Evolutionary conservation across 495 filamentous ascomycete species (phyloP), one percentile per base, ranked within the genome.

Genomic region (Aspergillus steynii): DNA sequence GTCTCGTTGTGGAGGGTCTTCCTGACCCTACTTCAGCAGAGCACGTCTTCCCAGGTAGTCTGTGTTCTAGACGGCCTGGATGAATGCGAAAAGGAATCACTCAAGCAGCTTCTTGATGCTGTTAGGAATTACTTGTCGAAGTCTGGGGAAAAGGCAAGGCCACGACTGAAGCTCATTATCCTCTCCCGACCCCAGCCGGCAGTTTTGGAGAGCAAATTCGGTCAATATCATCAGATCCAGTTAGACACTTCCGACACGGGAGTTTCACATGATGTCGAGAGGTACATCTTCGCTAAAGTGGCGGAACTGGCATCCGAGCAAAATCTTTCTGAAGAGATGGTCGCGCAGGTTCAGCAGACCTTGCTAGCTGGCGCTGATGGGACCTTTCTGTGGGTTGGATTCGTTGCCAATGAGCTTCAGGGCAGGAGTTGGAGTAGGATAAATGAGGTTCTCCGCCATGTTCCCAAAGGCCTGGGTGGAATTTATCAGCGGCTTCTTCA

Each of bases 311-410:
- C 75, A 60, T 59, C 50, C 29, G 53, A 67, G 56, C 65, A 71
- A 37, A 58, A 14, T 15, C 37, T 42, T 42, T 42, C 37, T 15
- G 37, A 42, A 42, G 37, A 15, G 37, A 42, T 70, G 64, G 50
- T 59, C 28, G 53, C 55, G 28, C 66, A 67, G 8, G 65, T 80
- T 55, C 60, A 65, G 51, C 37, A 69, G 29, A 49, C 51, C 29
- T 65, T 82, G 57, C 50, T 72, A 25, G 67, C 63, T 34, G 63
- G 74, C 50, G 68, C 79, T 12, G 61, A 78, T 46, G 74, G 78
- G 12, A 80, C 76, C 54, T 82, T 82, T 61, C 61, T 81, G 28
- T 82, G 77, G 73, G 71, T 82, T 50, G 75, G 72, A 12, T 74
- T 80, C 34, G 76, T 78, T 48, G 68, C 72, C 14, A 64, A 76